These are phyloP conservation scores for Fusarium phyllophilum DNA, from an alignment of 2,329 filamentous ascomycete genomes.

Conservation along the genomic window DNA sequence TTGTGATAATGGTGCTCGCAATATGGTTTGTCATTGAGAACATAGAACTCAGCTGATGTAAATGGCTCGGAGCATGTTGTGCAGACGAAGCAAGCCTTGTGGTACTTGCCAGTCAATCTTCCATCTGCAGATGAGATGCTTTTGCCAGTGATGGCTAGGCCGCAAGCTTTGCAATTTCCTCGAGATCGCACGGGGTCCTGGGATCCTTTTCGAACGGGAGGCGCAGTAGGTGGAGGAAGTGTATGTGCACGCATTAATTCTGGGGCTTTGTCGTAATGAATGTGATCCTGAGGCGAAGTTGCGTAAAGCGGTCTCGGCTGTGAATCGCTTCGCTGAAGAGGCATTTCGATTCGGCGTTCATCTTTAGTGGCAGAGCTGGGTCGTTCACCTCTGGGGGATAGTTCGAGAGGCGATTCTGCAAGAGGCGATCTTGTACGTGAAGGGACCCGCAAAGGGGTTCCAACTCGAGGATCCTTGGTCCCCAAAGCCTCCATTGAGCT, in stretches of 20 bases:
- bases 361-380: constrained; percentile 39
- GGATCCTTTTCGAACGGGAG: constrained; percentile 49
- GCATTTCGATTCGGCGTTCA: constrained; percentile 27
- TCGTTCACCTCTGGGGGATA: constrained; percentile 33
- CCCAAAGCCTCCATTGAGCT: constrained; percentile 56
- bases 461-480: constrained; percentile 47
- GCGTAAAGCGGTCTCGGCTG: constrained; percentile 27
- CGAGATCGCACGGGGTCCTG: constrained; percentile 63
- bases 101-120: constrained; percentile 89
- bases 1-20: constrained; percentile 94
- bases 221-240: constrained; percentile 19
- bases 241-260: constrained; percentile 16
- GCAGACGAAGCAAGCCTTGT: constrained; percentile 95
- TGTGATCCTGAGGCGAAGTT: constrained; percentile 32
- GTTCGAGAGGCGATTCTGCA: constrained; percentile 44
- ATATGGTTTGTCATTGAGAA: constrained; percentile 86
- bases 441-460: constrained; percentile 46
- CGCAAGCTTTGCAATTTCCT: constrained; percentile 86
- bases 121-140: constrained; percentile 95
- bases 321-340: constrained; percentile 21
- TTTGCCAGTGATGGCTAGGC: constrained; percentile 82
- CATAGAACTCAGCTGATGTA: constrained; percentile 89
- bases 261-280: constrained; percentile 15
- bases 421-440: constrained; percentile 40
- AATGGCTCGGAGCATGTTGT: constrained; percentile 84